Percentiles rank a stretch among this genome's conserved stretches.
These are phyloP conservation scores for Wallacemonas collosoma DNA, from an alignment of 208 protist genomes.

Conservation along the genomic window DNA sequence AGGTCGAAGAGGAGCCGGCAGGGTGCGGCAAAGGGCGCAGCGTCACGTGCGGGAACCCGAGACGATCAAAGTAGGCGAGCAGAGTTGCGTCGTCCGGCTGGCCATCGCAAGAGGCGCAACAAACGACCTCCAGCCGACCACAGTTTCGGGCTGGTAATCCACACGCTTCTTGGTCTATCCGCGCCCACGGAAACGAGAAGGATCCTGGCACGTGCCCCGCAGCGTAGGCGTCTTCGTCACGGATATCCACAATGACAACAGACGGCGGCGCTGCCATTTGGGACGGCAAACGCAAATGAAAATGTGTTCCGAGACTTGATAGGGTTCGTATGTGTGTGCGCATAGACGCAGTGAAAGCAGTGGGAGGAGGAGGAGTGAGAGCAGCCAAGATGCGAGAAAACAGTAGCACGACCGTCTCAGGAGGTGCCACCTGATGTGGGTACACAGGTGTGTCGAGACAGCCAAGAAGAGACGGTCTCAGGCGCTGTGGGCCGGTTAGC, in stretches of 20 bases:
- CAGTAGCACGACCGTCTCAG: too few relatives aligned
- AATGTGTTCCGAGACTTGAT: too few relatives aligned
- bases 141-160: constrained; percentile 6
- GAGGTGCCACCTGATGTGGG: too few relatives aligned
- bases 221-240: constrained; percentile 9
- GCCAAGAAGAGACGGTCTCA: too few relatives aligned
- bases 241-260: constrained; percentile 10
- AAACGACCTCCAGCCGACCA: constrained; percentile 11
- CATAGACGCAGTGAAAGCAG: too few relatives aligned
- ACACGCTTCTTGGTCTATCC: background rate
- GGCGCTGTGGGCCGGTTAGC: too few relatives aligned
- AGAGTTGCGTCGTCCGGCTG: background rate
- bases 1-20: constrained; percentile 13
- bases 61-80: constrained; percentile 3
- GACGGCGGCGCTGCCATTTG: too few relatives aligned
- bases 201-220: constrained; percentile 1
- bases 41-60: background rate
- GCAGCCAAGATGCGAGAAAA: too few relatives aligned
- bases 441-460: too few relatives aligned
- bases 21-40: background rate
- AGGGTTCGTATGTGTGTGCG: too few relatives aligned
- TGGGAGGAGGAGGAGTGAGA: too few relatives aligned
- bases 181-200: constrained; percentile 21
- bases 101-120: background rate
- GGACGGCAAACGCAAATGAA: too few relatives aligned